Evolutionary conservation across 176 grass and related monocot species (phyloP).

Genomic region (Puya raimondii): DNA sequence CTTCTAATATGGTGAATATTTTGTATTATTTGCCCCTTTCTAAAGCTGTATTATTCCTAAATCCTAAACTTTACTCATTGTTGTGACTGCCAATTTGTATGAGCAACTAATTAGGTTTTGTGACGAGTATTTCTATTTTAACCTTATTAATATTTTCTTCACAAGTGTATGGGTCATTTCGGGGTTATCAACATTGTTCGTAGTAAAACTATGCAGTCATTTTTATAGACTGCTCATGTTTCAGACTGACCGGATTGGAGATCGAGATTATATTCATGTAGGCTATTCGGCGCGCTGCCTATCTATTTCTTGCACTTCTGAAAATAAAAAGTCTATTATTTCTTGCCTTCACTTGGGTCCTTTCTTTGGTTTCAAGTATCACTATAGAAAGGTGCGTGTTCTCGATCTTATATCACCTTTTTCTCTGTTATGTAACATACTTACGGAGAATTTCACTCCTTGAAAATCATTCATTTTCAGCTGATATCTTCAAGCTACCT

Average conservation of each 20-base stretch:
- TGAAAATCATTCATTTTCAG: neutral
- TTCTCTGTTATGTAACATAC: neutral
- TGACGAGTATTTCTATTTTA: neutral
- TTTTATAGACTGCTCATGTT: slow-evolving; percentile 34
- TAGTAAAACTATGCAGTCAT: neutral
- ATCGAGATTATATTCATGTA: slow-evolving; percentile 31
- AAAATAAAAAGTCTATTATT: slow-evolving; percentile 34
- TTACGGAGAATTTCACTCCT: neutral
- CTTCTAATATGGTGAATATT: neutral
- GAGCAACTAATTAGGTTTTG: no score
- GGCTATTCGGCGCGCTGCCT: slow-evolving; percentile 26
- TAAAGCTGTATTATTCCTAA: neutral
- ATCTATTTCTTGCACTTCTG: slow-evolving; percentile 40
- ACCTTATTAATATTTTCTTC: neutral
- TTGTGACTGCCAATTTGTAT: neutral
- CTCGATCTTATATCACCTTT: neutral
- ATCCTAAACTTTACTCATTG: no score
- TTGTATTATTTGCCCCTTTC: neutral
- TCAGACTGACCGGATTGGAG: slow-evolving; percentile 35
- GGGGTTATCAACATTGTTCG: neutral
- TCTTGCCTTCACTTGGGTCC: slow-evolving; percentile 30
- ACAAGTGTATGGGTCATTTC: neutral
- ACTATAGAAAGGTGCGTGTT: slow-evolving; percentile 35
- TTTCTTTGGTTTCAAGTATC: slow-evolving; percentile 33
- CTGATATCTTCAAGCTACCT: neutral